A percentile compares a stretch with the other conserved stretches of the same genome.
phyloP scores from a whole-genome alignment of 1,284 basidiomycete species.

The Sanghuangporus weigelae region DNA sequence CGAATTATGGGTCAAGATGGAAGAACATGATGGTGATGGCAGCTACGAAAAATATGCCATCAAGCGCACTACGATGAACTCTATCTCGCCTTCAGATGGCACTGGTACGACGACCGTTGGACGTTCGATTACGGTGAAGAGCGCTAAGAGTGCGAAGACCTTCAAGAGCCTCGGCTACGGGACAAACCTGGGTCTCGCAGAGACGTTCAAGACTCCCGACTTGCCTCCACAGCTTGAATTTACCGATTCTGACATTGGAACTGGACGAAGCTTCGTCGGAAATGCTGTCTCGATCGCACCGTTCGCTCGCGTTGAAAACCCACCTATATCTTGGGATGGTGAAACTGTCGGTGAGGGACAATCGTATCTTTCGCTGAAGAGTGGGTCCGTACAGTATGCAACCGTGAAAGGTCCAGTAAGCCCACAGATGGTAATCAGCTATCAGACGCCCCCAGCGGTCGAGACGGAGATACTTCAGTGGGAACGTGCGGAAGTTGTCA shows the following conservation, averaged over 20 bases:
- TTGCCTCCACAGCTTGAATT: conserved; percentile 18
- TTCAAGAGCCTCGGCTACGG: conserved; percentile 17
- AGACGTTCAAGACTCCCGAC: conserved; percentile 17
- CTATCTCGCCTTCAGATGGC: not conserved
- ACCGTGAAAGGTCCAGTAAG: conserved; percentile 7
- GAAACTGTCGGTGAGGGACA: conserved; percentile 10
- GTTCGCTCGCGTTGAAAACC: conserved; percentile 8
- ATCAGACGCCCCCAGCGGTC: conserved; percentile 16
- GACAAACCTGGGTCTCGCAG: conserved; percentile 11
- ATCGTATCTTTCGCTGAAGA: conserved; percentile 13
- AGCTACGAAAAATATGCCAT: conserved; percentile 16
- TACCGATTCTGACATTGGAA: conserved; percentile 15
- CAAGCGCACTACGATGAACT: conserved; percentile 1
- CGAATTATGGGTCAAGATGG: conserved; percentile 19
- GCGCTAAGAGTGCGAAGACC: conserved; percentile 14
- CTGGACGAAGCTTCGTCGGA: conserved; percentile 1
- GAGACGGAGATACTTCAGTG: conserved; percentile 9
- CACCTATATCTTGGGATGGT: conserved; percentile 15
- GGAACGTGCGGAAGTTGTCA: conserved; percentile 17
- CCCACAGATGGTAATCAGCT: conserved; percentile 14
- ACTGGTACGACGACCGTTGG: conserved; percentile 8
- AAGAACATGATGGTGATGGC: conserved; percentile 12
- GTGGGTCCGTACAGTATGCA: not conserved
- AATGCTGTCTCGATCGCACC: not conserved
- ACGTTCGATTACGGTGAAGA: conserved; percentile 18